Conservation (phyloP, 2,329 filamentous ascomycete species). For the Scolecobasidium constrictum region DNA sequence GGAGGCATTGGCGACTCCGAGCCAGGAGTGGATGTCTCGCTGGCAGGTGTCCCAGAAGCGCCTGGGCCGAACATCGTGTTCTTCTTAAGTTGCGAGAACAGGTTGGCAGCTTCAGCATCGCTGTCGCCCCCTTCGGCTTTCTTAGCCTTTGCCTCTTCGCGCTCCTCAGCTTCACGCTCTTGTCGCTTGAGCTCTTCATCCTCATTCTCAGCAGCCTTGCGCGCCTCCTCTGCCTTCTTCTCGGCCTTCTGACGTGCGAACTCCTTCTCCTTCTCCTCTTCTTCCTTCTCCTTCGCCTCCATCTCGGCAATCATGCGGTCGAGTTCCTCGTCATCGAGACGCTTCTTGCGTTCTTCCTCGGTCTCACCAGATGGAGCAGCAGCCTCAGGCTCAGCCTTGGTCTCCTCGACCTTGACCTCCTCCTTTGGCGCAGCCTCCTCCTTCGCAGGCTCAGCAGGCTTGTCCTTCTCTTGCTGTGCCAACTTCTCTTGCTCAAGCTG, state of each 20-base stretch:
- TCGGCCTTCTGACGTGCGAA: slow-evolving; percentile 53
- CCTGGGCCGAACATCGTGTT: slow-evolving; percentile 34
- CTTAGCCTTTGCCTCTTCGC: slow-evolving; percentile 31
- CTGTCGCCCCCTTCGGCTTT: slow-evolving; percentile 20
- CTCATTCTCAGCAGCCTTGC: slow-evolving; percentile 42
- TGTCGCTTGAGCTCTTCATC: slow-evolving; percentile 41
- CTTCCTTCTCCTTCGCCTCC: slow-evolving; percentile 14
- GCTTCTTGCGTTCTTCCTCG: slow-evolving; percentile 18
- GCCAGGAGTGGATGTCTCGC: slow-evolving; percentile 25
- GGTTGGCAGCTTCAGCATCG: slow-evolving; percentile 26
- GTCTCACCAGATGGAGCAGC: slow-evolving; percentile 13
- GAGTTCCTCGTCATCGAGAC: slow-evolving; percentile 12
- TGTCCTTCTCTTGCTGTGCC: slow-evolving; percentile 26
- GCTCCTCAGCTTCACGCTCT: slow-evolving; percentile 38
- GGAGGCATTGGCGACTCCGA: slow-evolving; percentile 31
- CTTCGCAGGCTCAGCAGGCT: slow-evolving; percentile 22
- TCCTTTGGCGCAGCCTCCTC: slow-evolving; percentile 16
- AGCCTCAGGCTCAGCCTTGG: slow-evolving; percentile 18
- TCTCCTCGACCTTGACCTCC: slow-evolving; percentile 23
- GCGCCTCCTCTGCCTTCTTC: slow-evolving; percentile 50
- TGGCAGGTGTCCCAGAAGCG: slow-evolving; percentile 20
- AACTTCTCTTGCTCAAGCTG: slow-evolving; percentile 28
- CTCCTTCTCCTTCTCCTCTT: slow-evolving; percentile 34
- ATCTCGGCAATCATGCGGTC: slow-evolving; percentile 11
- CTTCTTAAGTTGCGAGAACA: slow-evolving; percentile 39